Conservation (phyloP, 75 land plant species). For the Pinus tabuliformis region DNA sequence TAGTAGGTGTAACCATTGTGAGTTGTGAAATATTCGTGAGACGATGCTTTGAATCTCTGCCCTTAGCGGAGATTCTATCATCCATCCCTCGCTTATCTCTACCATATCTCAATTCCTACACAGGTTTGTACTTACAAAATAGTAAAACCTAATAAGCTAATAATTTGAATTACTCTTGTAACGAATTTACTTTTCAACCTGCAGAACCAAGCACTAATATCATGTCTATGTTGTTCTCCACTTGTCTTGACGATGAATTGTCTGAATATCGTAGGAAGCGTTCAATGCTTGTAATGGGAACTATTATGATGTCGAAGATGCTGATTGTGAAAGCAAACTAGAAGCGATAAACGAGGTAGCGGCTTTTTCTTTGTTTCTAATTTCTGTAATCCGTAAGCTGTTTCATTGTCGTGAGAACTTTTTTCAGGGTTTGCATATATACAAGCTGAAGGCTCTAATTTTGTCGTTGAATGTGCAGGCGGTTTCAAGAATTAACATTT, state of each 20-base stretch:
- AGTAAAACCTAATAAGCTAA: not conserved
- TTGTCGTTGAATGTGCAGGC: slow-evolving; percentile 32
- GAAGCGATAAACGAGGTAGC: slow-evolving; percentile 38
- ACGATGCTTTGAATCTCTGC: no score
- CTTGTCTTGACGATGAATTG: not conserved
- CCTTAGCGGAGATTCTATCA: no score
- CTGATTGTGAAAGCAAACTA: slow-evolving; percentile 36
- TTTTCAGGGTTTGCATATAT: not conserved
- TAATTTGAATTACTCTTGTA: not conserved
- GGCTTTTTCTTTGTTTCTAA: not conserved
- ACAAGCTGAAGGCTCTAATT: not conserved
- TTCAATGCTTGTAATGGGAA: slow-evolving; percentile 48
- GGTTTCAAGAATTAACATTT: slow-evolving; percentile 49
- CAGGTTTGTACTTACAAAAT: no score
- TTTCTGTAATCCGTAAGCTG: not conserved
- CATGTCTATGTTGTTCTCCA: not conserved
- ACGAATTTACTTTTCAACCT: not conserved
- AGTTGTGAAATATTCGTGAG: no score
- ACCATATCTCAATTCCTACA: no score
- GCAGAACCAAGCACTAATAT: not conserved
- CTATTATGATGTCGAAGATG: slow-evolving; percentile 52
- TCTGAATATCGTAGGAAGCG: slow-evolving; percentile 43
- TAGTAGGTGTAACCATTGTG: no score
- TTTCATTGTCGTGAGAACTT: no score
- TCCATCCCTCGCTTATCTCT: no score